Conservation (phyloP, 495 filamentous ascomycete genomes). For the Tuber melanosporum region DNA sequence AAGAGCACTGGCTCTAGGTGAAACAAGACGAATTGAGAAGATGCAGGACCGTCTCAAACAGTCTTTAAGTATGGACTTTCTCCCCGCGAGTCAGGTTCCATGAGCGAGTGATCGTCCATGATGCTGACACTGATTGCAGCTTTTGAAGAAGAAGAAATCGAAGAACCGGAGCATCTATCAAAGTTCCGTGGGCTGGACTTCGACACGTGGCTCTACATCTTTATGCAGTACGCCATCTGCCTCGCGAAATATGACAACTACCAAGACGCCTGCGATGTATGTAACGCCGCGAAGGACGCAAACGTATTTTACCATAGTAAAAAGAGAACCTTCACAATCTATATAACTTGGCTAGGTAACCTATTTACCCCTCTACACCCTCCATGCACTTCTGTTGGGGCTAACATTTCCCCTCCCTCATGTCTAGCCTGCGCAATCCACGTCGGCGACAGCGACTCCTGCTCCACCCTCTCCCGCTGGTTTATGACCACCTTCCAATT, state of each 20-base stretch:
- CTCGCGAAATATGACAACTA: constrained; percentile 54
- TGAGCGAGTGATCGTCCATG: constrained; percentile 41
- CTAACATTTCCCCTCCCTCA: not conserved
- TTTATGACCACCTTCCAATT: constrained; percentile 83
- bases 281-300: constrained; percentile 65
- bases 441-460: constrained; percentile 69
- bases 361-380: constrained; percentile 46
- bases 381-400: not conserved
- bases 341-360: constrained; percentile 64
- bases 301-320: constrained; percentile 69
- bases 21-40: constrained; percentile 58
- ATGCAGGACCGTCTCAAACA: constrained; percentile 60
- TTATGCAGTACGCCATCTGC: constrained; percentile 73
- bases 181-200: constrained; percentile 75
- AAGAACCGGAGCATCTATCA: constrained; percentile 47
- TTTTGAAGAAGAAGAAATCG: constrained; percentile 33
- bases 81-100: constrained; percentile 9
- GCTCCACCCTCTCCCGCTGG: constrained; percentile 62
- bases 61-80: constrained; percentile 49
- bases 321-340: constrained; percentile 61
- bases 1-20: constrained; percentile 47
- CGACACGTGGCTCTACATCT: constrained; percentile 79
- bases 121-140: constrained; percentile 36
- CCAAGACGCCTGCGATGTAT: constrained; percentile 67
- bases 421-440: constrained; percentile 68